Evolutionary conservation across 208 protist genomes (phyloP).

Genomic region (Trypanosoma avium): DNA sequence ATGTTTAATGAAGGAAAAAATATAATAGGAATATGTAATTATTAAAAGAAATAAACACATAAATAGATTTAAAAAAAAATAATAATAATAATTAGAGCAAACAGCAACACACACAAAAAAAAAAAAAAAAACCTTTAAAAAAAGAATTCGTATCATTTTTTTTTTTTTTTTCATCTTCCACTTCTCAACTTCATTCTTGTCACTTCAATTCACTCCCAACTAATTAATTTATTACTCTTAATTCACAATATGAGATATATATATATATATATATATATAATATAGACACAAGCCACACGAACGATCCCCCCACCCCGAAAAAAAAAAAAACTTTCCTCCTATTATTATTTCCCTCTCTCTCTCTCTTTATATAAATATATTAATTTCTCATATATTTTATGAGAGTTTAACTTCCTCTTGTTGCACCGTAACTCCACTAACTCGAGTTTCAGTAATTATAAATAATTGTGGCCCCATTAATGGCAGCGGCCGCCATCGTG

Average conservation of each 20-base stretch:
- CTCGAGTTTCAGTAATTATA: conserved; percentile 2
- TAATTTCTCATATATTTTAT: not conserved
- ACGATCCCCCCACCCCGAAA: too few species aligned
- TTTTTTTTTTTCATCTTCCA: too few species aligned
- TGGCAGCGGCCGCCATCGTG: conserved; percentile 16
- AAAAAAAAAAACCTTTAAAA: conserved; percentile 23
- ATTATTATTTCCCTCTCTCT: not conserved
- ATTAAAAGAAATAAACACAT: too few species aligned
- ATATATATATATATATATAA: too few species aligned
- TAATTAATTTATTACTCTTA: too few species aligned
- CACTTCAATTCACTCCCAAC: too few species aligned
- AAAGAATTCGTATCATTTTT: too few species aligned
- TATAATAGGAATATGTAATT: too few species aligned
- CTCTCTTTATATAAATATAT: not conserved
- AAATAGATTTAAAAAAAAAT: not conserved
- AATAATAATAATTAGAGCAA: not conserved
- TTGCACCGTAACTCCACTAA: conserved; percentile 1
- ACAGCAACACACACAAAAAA: conserved; percentile 2
- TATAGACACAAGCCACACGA: too few species aligned
- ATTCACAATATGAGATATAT: too few species aligned
- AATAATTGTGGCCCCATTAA: conserved; percentile 24
- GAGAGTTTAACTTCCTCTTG: conserved; percentile 1
- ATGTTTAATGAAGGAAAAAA: too few species aligned
- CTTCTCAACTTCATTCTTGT: too few species aligned
- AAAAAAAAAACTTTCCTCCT: conserved; percentile 10